Evolutionary conservation across 129 eudicot species (phyloP).

Genomic region (Mikania micrantha): DNA sequence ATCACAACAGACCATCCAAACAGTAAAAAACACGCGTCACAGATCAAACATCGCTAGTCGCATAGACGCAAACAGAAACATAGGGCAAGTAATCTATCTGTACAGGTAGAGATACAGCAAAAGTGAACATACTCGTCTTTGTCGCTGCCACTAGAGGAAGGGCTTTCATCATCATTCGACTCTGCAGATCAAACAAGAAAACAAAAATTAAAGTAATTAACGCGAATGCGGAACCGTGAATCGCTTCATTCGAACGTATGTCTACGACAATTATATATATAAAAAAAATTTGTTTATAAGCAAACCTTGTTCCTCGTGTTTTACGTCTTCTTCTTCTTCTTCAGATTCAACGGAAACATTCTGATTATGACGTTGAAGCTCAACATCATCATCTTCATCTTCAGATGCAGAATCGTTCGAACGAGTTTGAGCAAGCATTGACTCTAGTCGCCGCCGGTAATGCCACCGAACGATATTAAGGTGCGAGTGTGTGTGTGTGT

Average conservation of each 20-base stretch:
- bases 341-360: conserved; percentile 15
- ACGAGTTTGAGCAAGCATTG: conserved; percentile 39
- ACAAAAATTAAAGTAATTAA: conserved; percentile 1
- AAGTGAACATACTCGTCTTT: conserved; percentile 49
- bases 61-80: neutral
- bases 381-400: conserved; percentile 21
- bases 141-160: conserved; percentile 42
- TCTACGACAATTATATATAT: neutral
- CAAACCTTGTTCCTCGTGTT: conserved; percentile 24
- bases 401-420: conserved; percentile 17
- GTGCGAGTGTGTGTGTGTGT: neutral
- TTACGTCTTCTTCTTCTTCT: conserved; percentile 21
- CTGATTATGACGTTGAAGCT: conserved; percentile 17
- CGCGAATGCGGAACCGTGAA: conserved; percentile 6
- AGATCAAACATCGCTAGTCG: conserved; percentile 14
- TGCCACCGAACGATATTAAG: conserved; percentile 16
- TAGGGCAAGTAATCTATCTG: conserved; percentile 5
- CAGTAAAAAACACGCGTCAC: conserved; percentile 2
- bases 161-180: conserved; percentile 46
- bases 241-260: conserved; percentile 9
- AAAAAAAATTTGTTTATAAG: neutral
- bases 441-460: conserved; percentile 13
- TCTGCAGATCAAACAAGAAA: conserved; percentile 9
- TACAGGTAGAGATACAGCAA: conserved; percentile 10
- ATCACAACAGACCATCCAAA: conserved; percentile 6